These are phyloP conservation scores for Botrytis aclada DNA, from an alignment of 2,329 filamentous ascomycete genomes.

Conservation along the genomic window DNA sequence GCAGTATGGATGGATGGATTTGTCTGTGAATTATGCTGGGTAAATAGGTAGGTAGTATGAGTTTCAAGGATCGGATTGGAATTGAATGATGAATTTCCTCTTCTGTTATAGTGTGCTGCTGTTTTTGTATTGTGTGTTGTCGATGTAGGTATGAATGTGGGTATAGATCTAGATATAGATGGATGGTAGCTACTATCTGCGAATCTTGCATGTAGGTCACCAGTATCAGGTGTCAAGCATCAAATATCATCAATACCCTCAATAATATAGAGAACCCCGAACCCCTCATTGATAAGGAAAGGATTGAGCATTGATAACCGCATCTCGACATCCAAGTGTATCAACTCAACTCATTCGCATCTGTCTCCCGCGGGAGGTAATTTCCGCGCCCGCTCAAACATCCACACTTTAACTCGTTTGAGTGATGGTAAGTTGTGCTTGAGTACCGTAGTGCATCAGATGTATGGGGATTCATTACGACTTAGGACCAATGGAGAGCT, in stretches of 20 bases:
- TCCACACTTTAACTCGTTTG: not conserved
- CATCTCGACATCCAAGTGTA: not conserved
- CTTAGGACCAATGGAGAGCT: not conserved
- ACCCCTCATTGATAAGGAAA: not conserved
- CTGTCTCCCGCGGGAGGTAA: not conserved
- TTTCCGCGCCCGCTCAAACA: not conserved
- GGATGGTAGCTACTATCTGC: not conserved
- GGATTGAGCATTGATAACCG: not conserved
- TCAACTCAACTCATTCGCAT: not conserved
- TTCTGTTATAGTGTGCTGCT: not conserved
- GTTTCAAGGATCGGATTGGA: not conserved
- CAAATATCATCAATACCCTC: not conserved
- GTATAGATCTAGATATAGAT: not conserved
- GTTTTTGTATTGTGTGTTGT: not conserved
- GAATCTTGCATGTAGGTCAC: not conserved
- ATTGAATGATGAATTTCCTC: not conserved
- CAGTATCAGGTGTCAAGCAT: not conserved
- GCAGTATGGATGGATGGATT: conserved; percentile 8
- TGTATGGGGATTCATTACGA: not conserved
- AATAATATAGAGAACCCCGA: not conserved
- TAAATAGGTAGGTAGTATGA: not conserved
- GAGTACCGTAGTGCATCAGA: not conserved
- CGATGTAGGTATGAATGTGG: not conserved
- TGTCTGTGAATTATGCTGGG: not conserved
- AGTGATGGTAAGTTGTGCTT: not conserved